phyloP scores from a whole-genome alignment of 495 filamentous ascomycete species.

The Hyaloscypha finlandica region DNA sequence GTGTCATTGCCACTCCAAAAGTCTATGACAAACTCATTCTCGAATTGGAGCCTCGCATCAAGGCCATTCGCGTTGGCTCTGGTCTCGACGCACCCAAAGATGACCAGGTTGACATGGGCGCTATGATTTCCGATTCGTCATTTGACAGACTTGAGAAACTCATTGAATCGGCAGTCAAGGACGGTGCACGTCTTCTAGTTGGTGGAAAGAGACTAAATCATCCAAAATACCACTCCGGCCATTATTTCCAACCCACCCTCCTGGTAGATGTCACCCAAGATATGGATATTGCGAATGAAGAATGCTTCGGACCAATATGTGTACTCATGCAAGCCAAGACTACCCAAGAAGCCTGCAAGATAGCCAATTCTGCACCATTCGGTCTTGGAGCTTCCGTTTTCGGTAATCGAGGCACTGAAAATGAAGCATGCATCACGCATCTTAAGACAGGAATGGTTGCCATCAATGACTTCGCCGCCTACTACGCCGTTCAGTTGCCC shows the following conservation, averaged over 20 bases:
- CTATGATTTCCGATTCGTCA: conserved; percentile 76
- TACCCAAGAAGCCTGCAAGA: conserved; percentile 60
- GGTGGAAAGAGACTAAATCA: conserved; percentile 77
- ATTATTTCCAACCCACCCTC: conserved; percentile 91
- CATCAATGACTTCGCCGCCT: conserved; percentile 92
- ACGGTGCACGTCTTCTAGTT: conserved; percentile 77
- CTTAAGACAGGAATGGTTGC: conserved; percentile 87
- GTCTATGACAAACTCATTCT: conserved; percentile 72
- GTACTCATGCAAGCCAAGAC: conserved; percentile 71
- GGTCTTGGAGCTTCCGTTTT: conserved; percentile 85
- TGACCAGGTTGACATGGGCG: conserved; percentile 76
- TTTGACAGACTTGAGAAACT: conserved; percentile 72
- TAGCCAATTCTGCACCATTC: conserved; percentile 78
- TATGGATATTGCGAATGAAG: conserved; percentile 86
- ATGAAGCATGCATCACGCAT: conserved; percentile 61
- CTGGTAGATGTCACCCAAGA: conserved; percentile 76
- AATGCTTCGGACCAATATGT: conserved; percentile 92
- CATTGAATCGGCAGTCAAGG: conserved; percentile 71
- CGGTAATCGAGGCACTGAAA: conserved; percentile 49
- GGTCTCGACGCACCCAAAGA: conserved; percentile 53
- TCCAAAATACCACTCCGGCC: conserved; percentile 69
- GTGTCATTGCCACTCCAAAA: conserved; percentile 76
- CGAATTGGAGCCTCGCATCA: conserved; percentile 70
- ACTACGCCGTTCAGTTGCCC: conserved; percentile 88
- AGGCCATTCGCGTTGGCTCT: conserved; percentile 68